Conservation (phyloP, 179 eudicot genomes). For the Silene noctiflora region DNA sequence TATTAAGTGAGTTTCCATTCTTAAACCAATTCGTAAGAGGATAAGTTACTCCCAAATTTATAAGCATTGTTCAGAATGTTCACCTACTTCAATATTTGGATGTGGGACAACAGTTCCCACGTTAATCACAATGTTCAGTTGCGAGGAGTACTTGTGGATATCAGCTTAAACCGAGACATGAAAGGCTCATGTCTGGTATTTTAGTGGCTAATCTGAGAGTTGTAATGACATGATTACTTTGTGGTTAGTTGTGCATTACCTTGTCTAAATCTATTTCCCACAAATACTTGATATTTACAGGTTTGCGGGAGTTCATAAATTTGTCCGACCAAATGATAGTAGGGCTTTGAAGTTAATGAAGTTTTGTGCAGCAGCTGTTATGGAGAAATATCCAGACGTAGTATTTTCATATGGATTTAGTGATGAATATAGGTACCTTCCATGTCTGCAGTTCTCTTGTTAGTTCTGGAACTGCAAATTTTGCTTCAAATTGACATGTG, state of each 20-base stretch:
- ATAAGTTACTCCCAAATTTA: background rate
- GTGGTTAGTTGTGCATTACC: background rate
- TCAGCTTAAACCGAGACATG: background rate
- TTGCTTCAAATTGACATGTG: background rate
- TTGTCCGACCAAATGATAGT: constrained; percentile 74
- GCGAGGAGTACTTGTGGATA: background rate
- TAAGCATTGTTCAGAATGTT: background rate
- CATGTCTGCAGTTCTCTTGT: background rate
- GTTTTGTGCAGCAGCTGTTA: constrained; percentile 56
- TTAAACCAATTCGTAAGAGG: too few species aligned
- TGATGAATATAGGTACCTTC: constrained; percentile 71
- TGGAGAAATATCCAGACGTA: constrained; percentile 70
- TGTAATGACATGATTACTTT: background rate
- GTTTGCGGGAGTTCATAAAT: constrained; percentile 61
- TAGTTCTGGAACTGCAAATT: constrained; percentile 4
- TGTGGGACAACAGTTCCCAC: background rate
- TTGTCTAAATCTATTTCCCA: background rate
- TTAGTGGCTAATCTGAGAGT: background rate
- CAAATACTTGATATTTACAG: constrained; percentile 30
- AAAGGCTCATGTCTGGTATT: background rate
- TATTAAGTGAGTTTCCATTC: background rate
- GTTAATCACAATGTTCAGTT: background rate
- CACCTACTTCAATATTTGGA: background rate
- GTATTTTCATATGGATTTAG: constrained; percentile 72
- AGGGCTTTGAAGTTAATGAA: constrained; percentile 77